These are phyloP conservation scores for Penicillium polonicum DNA, from an alignment of 2,329 filamentous ascomycete species.

Conservation along the genomic window DNA sequence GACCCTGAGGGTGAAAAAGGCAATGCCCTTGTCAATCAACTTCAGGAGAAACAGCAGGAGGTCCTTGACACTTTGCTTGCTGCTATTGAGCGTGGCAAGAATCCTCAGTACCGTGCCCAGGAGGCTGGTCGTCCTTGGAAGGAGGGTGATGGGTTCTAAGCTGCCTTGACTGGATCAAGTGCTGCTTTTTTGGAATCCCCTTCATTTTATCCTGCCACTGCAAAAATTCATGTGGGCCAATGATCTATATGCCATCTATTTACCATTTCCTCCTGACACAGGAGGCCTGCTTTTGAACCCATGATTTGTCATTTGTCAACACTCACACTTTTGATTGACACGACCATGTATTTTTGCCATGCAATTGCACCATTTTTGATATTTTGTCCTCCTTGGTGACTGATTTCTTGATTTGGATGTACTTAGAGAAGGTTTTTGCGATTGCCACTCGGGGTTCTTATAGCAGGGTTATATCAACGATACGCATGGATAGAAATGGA, in stretches of 20 bases:
- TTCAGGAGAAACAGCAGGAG: conserved; percentile 44
- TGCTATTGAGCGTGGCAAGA: conserved; percentile 52
- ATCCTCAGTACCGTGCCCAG: conserved; percentile 52
- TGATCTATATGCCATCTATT: conserved; percentile 6
- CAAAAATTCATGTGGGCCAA: neutral
- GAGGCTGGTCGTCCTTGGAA: conserved; percentile 56
- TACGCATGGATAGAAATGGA: neutral
- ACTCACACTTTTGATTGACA: neutral
- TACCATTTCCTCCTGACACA: neutral
- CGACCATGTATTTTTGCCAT: neutral
- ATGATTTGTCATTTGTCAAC: neutral
- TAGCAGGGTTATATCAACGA: neutral
- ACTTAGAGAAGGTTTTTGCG: neutral
- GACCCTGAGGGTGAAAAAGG: neutral
- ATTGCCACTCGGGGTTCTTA: neutral
- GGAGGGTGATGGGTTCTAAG: conserved; percentile 56
- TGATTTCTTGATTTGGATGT: neutral
- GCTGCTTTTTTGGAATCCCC: neutral
- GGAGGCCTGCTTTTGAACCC: neutral
- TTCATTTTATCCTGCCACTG: neutral
- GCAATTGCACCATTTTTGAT: neutral
- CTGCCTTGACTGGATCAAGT: conserved; percentile 3
- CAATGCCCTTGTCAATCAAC: conserved; percentile 27
- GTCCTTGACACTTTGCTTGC: conserved; percentile 44
- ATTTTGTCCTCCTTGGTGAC: neutral